Evolutionary conservation across 441 rosid species (phyloP).

Genomic region (Pelargonium citronellum): DNA sequence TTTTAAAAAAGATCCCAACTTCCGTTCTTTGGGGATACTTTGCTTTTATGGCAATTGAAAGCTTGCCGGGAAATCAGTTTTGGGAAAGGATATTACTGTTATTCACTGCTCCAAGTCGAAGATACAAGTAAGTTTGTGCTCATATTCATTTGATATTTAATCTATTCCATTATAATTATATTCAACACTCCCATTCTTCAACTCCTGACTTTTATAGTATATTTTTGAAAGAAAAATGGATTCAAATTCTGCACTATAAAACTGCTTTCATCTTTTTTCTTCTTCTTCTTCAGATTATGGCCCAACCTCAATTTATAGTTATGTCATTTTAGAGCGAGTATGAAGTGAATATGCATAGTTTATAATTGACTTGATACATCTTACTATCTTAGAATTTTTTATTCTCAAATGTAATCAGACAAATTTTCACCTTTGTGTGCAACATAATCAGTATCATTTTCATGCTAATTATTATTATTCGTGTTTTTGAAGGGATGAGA

Average conservation of each 20-base stretch:
- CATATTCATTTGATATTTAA: not conserved
- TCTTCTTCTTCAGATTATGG: not conserved
- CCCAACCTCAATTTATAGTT: not conserved
- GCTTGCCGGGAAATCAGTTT: slow-evolving; percentile 74
- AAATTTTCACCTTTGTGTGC: no score
- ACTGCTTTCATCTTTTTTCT: no score
- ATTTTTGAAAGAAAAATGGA: no score
- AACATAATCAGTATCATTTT: not conserved
- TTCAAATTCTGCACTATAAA: not conserved
- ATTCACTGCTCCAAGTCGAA: slow-evolving; percentile 65
- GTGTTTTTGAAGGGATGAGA: not conserved
- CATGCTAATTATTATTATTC: slow-evolving; percentile 9
- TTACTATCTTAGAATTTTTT: no score
- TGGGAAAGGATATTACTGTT: slow-evolving; percentile 77
- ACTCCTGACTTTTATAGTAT: no score
- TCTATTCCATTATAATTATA: not conserved
- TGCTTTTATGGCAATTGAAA: slow-evolving; percentile 79
- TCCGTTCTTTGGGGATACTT: slow-evolving; percentile 82
- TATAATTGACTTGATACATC: not conserved
- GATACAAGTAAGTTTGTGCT: slow-evolving; percentile 52
- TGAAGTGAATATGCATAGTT: not conserved
- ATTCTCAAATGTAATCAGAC: no score
- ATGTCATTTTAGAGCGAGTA: no score
- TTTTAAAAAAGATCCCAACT: slow-evolving; percentile 64
- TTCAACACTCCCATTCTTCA: no score